phyloP scores from a whole-genome alignment of 2,329 filamentous ascomycete genomes.

The Claviceps humidiphila region DNA sequence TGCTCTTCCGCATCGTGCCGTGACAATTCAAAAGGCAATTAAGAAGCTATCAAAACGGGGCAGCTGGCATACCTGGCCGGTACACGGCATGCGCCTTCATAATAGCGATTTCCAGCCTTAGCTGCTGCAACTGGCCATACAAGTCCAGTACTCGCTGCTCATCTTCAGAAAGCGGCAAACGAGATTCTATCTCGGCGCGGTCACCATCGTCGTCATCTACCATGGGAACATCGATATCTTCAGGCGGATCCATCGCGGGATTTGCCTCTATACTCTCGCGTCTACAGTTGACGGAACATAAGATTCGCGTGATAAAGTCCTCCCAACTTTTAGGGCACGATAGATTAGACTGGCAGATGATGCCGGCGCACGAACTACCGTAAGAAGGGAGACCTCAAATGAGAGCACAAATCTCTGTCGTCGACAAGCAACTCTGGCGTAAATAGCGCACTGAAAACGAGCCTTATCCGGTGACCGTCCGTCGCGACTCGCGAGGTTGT shows the following conservation, averaged over 20 bases:
- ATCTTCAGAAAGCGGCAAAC: slow-evolving; percentile 46
- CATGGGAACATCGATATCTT: slow-evolving; percentile 19
- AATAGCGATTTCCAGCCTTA: slow-evolving; percentile 59
- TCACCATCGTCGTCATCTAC: slow-evolving; percentile 6
- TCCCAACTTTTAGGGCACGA: neutral
- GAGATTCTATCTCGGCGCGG: slow-evolving; percentile 20
- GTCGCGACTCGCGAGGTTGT: neutral
- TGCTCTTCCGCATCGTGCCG: neutral
- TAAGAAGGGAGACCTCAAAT: neutral
- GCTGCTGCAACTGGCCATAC: slow-evolving; percentile 57
- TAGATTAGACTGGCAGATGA: neutral
- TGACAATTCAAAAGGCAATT: no score
- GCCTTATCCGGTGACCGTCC: neutral
- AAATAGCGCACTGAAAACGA: neutral
- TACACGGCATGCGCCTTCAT: slow-evolving; percentile 36
- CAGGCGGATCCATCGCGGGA: neutral
- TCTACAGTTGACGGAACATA: neutral
- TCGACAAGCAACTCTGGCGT: neutral
- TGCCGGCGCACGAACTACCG: neutral
- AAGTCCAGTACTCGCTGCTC: slow-evolving; percentile 56
- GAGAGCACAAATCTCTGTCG: neutral
- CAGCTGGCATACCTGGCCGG: slow-evolving; percentile 18
- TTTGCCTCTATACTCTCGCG: neutral
- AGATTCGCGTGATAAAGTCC: neutral
- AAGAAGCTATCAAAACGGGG: neutral